A percentile compares a stretch with the other conserved stretches of the same genome.
These are phyloP conservation scores for Globisporangium carolinianum DNA, from an alignment of 352 stramenopile genomes.

Conservation along the genomic window DNA sequence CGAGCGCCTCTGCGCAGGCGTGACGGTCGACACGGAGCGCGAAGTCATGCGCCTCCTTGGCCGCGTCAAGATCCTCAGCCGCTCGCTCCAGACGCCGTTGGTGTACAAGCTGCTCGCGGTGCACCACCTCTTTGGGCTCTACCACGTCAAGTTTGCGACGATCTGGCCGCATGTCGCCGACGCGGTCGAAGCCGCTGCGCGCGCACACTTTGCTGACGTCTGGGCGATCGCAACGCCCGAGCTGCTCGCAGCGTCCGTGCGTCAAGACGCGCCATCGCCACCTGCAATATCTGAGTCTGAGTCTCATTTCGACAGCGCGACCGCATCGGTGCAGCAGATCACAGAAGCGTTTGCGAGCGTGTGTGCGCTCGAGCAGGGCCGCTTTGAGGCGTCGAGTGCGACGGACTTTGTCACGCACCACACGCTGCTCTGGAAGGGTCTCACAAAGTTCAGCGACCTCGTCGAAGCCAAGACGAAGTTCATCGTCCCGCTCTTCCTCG, in stretches of 20 bases:
- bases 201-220: constrained; percentile 50
- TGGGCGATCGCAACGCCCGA: constrained; percentile 56
- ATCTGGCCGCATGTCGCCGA: constrained; percentile 80
- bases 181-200: constrained; percentile 48
- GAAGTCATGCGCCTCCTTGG: constrained; percentile 77
- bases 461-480: constrained; percentile 85
- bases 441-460: constrained; percentile 65
- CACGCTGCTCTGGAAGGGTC: constrained; percentile 70
- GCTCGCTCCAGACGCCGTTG: constrained; percentile 60
- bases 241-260: constrained; percentile 35
- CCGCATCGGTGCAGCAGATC: constrained; percentile 23
- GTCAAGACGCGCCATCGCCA: constrained; percentile 10
- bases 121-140: constrained; percentile 72
- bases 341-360: constrained; percentile 40
- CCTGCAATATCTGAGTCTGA: no score
- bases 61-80: constrained; percentile 69
- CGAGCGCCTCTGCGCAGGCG: constrained; percentile 39
- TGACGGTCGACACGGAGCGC: constrained; percentile 74
- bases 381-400: constrained; percentile 30
- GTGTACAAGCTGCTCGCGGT: constrained; percentile 76
- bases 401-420: constrained; percentile 75
- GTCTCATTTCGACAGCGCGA: no score
- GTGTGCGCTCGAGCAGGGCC: constrained; percentile 48
- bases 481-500: constrained; percentile 78
- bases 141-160: constrained; percentile 86